Percentiles rank a stretch among this genome's conserved stretches.
phyloP scores from a whole-genome alignment of 257 asterid genomes.

The Misopates orontium region DNA sequence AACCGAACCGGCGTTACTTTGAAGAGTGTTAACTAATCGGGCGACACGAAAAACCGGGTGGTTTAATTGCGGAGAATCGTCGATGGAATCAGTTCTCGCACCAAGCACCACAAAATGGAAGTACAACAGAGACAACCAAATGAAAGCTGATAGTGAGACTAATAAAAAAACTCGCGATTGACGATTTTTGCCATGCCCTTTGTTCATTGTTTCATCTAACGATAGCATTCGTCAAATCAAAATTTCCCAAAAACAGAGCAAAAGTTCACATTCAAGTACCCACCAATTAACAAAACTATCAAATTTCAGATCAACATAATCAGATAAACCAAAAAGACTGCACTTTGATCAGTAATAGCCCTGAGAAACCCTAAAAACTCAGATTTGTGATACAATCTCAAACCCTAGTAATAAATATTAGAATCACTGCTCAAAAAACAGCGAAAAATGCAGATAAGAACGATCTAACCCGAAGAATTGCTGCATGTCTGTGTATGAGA shows the following conservation, averaged over 20 bases:
- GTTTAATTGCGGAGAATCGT: conserved; percentile 32
- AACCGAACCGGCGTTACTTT: conserved; percentile 17
- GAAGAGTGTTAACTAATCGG: conserved; percentile 16
- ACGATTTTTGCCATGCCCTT: conserved; percentile 50
- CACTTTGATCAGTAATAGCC: too few species aligned
- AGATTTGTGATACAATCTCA: too few species aligned
- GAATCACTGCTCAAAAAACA: too few species aligned
- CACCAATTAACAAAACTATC: too few species aligned
- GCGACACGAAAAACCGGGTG: conserved; percentile 27
- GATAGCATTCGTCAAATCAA: conserved; percentile 53
- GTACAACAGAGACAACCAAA: conserved; percentile 62
- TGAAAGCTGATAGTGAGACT: conserved; percentile 48
- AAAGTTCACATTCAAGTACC: too few species aligned
- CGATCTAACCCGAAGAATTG: too few species aligned
- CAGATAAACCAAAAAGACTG: too few species aligned
- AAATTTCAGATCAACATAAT: too few species aligned
- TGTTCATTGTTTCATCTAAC: conserved; percentile 54
- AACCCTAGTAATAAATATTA: too few species aligned
- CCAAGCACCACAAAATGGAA: conserved; percentile 57
- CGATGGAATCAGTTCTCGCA: conserved; percentile 26
- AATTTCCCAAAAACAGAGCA: background rate
- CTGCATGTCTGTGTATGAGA: too few species aligned
- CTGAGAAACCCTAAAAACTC: too few species aligned
- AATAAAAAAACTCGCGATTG: conserved; percentile 53
- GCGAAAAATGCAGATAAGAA: too few species aligned